These are phyloP conservation scores for Raddia distichophylla DNA, from an alignment of 176 grass and related monocot species.

Conservation along the genomic window DNA sequence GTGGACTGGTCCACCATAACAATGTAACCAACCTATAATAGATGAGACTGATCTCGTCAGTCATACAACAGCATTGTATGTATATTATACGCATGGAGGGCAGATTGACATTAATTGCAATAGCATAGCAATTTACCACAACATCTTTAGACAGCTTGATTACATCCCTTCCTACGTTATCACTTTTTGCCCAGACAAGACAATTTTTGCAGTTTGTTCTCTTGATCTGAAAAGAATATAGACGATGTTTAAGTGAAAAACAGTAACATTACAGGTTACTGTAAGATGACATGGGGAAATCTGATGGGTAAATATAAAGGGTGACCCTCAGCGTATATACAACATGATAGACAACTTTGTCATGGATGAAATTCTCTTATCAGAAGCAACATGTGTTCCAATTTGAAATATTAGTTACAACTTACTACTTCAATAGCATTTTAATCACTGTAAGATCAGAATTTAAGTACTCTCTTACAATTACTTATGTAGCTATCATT, in stretches of 20 bases:
- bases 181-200: conserved; percentile 84
- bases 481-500: background rate
- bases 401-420: background rate
- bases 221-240: conserved; percentile 53
- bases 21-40: conserved; percentile 88
- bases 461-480: background rate
- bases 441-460: conserved; percentile 2
- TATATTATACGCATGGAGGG: background rate
- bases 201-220: conserved; percentile 71
- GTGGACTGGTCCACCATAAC: conserved; percentile 82
- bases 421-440: conserved; percentile 24
- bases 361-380: background rate
- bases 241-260: conserved; percentile 9
- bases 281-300: conserved; percentile 9
- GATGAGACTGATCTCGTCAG: conserved; percentile 12
- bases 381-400: conserved; percentile 32
- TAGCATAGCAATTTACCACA: conserved; percentile 46
- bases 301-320: background rate
- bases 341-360: background rate
- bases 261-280: background rate
- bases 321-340: too few species aligned
- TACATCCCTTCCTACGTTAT: conserved; percentile 57
- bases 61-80: background rate
- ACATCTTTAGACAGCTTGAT: conserved; percentile 67
- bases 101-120: background rate